Conservation (phyloP, 805 yeast species). For the Clavispora asparagi region DNA sequence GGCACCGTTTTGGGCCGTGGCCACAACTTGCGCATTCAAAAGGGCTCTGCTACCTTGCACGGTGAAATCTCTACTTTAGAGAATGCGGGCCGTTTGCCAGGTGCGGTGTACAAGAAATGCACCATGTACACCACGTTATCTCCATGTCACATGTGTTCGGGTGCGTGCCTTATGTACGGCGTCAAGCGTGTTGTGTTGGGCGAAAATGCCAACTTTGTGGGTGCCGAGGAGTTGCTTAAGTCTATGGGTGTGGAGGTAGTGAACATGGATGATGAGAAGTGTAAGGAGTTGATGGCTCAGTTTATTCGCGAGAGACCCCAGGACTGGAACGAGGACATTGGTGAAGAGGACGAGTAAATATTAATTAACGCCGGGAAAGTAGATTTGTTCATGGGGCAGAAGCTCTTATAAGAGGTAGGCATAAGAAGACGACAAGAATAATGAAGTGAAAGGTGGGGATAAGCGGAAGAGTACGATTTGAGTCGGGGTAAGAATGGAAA, state of each 20-base stretch:
- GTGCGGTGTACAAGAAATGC: constrained; percentile 70
- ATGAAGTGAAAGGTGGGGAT: no score
- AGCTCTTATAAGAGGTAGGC: no score
- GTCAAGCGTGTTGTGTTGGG: constrained; percentile 84
- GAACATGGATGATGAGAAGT: constrained; percentile 52
- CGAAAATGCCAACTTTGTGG: constrained; percentile 76
- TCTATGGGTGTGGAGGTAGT: constrained; percentile 69
- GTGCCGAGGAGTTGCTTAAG: constrained; percentile 74
- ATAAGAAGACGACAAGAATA: no score
- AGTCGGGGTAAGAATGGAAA: no score
- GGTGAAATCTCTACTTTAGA: constrained; percentile 91
- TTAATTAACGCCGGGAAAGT: no score
- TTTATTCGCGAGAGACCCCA: constrained; percentile 76
- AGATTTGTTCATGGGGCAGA: no score
- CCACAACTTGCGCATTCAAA: constrained; percentile 86
- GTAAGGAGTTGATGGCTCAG: constrained; percentile 67
- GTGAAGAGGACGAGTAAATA: constrained; percentile 25
- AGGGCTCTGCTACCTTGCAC: constrained; percentile 76
- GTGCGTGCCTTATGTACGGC: constrained; percentile 87
- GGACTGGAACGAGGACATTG: constrained; percentile 82
- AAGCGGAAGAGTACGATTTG: no score
- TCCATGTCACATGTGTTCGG: constrained; percentile 94
- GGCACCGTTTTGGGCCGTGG: constrained; percentile 85
- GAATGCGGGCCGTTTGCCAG: constrained; percentile 85
- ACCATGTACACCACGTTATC: constrained; percentile 90